Conservation (phyloP, 805 yeast species). For the Alloascoidea hylecoeti region DNA sequence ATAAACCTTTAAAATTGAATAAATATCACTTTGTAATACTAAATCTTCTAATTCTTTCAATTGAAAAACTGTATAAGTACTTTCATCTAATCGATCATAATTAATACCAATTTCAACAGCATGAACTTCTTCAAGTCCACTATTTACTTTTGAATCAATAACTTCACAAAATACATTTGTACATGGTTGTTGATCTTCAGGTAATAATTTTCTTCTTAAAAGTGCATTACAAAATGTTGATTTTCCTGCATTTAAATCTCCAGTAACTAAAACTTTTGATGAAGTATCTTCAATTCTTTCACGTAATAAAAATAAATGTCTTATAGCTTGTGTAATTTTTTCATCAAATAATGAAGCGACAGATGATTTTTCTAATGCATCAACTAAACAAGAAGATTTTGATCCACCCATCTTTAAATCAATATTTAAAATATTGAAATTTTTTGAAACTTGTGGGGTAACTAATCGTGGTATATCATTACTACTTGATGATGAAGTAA, state of each 20-base stretch:
- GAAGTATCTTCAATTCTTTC: constrained; percentile 83
- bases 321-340: constrained; percentile 47
- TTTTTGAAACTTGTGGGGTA: constrained; percentile 8
- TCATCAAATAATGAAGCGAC: constrained; percentile 56
- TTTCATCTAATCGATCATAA: constrained; percentile 41
- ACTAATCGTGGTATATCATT: constrained; percentile 8
- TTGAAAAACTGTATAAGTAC: constrained; percentile 44
- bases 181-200: constrained; percentile 97
- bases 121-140: constrained; percentile 82
- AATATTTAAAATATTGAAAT: constrained; percentile 46
- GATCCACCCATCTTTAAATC: constrained; percentile 44
- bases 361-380: constrained; percentile 51
- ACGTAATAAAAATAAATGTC: constrained; percentile 56
- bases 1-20: constrained; percentile 64
- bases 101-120: constrained; percentile 39
- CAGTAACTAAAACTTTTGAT: constrained; percentile 90
- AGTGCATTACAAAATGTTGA: constrained; percentile 91
- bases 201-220: constrained; percentile 60
- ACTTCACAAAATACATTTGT: constrained; percentile 95
- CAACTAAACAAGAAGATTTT: constrained; percentile 24
- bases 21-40: constrained; percentile 62
- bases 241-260: constrained; percentile 94
- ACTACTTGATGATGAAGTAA: no score
- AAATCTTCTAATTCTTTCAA: constrained; percentile 48
- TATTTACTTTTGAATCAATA: constrained; percentile 65